These are phyloP conservation scores for Cryptosporidium viatorum DNA, from an alignment of 169 alveolate genomes.

Conservation along the genomic window DNA sequence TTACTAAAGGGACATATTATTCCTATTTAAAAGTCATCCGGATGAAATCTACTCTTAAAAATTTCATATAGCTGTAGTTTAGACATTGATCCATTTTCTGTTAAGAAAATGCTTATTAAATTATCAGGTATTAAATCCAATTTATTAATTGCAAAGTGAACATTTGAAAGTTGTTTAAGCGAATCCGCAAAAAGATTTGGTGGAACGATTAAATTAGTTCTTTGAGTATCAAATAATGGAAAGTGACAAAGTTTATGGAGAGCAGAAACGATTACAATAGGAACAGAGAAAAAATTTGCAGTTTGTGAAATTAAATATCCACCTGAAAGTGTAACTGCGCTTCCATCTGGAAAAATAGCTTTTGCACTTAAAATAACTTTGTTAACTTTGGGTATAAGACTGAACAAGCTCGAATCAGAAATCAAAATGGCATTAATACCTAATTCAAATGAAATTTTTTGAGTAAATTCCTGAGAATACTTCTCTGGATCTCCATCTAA, in stretches of 20 bases:
- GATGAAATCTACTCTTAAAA: constrained; percentile 34
- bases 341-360: constrained; percentile 72
- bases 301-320: constrained; percentile 61
- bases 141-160: constrained; percentile 61
- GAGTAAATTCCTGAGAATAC: constrained; percentile 27
- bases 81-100: constrained; percentile 58
- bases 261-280: constrained; percentile 51
- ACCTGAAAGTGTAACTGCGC: constrained; percentile 74
- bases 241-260: constrained; percentile 60
- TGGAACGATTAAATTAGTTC: constrained; percentile 42
- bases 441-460: constrained; percentile 21
- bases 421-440: constrained; percentile 44
- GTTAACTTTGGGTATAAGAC: constrained; percentile 53
- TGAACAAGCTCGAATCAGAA: constrained; percentile 70
- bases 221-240: constrained; percentile 64
- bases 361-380: constrained; percentile 64
- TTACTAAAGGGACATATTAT: neutral
- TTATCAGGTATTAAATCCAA: constrained; percentile 56
- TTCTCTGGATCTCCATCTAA: constrained; percentile 69
- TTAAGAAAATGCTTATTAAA: constrained; percentile 37
- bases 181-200: constrained; percentile 51
- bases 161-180: constrained; percentile 51
- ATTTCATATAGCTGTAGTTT: constrained; percentile 40
- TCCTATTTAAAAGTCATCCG: constrained; percentile 18
- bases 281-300: constrained; percentile 57